Evolutionary conservation across 257 asterid species (phyloP).

Genomic region (Phtheirospermum japonicum): DNA sequence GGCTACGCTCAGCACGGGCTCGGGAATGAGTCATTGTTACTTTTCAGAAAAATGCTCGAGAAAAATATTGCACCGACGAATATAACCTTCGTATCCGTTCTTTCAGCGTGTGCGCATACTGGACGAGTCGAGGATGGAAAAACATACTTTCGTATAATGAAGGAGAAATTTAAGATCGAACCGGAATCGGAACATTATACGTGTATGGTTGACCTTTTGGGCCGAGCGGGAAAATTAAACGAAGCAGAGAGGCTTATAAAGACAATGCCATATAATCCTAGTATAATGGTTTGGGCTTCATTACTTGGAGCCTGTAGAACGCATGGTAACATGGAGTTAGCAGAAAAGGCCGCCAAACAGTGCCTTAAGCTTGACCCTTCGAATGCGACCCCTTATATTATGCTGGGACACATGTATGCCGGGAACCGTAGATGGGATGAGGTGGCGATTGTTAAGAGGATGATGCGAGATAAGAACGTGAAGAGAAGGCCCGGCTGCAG

Average conservation of each 20-base stretch:
- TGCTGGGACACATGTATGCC: conserved; percentile 58
- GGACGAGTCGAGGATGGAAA: conserved; percentile 72
- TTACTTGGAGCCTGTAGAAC: conserved; percentile 64
- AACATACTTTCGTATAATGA: conserved; percentile 54
- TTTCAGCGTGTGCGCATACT: conserved; percentile 71
- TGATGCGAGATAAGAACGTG: conserved; percentile 43
- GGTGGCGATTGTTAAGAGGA: conserved; percentile 49
- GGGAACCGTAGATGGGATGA: conserved; percentile 59
- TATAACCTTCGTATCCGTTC: conserved; percentile 70
- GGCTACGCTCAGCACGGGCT: conserved; percentile 80
- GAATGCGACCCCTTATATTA: conserved; percentile 66
- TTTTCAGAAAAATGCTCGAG: conserved; percentile 54
- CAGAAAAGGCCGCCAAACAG: conserved; percentile 58
- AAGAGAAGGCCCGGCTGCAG: conserved; percentile 68
- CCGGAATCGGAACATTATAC: conserved; percentile 62
- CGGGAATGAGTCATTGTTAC: conserved; percentile 46
- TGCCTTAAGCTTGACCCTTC: conserved; percentile 62
- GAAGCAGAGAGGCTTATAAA: conserved; percentile 59
- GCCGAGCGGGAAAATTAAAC: conserved; percentile 63
- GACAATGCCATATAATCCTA: conserved; percentile 61
- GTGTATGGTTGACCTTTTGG: conserved; percentile 74
- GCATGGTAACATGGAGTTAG: conserved; percentile 52
- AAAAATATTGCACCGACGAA: conserved; percentile 42
- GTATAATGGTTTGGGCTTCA: conserved; percentile 59
- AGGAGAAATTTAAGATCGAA: conserved; percentile 44